Evolutionary conservation across 768 basidiomycete genomes (phyloP), one percentile per base, ranked within the genome.

Genomic region (Cantharellus cinnabarinus): DNA sequence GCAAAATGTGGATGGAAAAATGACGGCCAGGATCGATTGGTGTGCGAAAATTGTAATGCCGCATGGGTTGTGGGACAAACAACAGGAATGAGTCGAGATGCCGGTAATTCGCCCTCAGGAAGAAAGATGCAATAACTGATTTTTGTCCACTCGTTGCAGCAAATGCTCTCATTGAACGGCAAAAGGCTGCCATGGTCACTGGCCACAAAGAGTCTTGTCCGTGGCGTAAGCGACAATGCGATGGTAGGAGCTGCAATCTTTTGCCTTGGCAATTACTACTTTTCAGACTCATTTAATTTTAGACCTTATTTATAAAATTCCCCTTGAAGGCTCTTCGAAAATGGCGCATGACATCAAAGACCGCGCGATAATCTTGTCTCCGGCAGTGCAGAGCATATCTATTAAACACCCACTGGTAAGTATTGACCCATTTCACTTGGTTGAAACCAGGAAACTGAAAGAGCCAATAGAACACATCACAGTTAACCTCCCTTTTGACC

Each of bases 1-100:
- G 75, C 86, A 0, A 85, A 78, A 67, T 85, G 83, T 66, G 87
- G 87, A 2, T 90, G 87, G 87, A 72, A 77, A 34, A 89, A 89
- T 62, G 80, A 87, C 57, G 65, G 65, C 48, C 42, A 50, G 42
- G 58, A 63, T 41, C 58, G 63, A 4, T 55, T 63, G 39, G 62
- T 58, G n/a, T 63, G 63, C 50, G 61, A 50, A 10, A 60, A 57
- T 39, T 63, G 63, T 55, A 41, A 41, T 5, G 50, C 52, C 34
- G 51, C 61, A 48, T 63, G 61, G 61, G 50, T 58, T 15, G 42
- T 63, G 5, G 61, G 61, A 2, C 4, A 53, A 2, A 63, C 63
- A 14, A 35, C 51, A 39, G 63, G 63, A 7, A 59, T 63, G 63
- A 57, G 42, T 5, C 42, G 58, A 37, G 63, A 63, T 64, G 10